A percentile compares a stretch with the other conserved stretches of the same genome.
phyloP scores from a whole-genome alignment of 2,329 filamentous ascomycete species.

The Ascochyta lentis region DNA sequence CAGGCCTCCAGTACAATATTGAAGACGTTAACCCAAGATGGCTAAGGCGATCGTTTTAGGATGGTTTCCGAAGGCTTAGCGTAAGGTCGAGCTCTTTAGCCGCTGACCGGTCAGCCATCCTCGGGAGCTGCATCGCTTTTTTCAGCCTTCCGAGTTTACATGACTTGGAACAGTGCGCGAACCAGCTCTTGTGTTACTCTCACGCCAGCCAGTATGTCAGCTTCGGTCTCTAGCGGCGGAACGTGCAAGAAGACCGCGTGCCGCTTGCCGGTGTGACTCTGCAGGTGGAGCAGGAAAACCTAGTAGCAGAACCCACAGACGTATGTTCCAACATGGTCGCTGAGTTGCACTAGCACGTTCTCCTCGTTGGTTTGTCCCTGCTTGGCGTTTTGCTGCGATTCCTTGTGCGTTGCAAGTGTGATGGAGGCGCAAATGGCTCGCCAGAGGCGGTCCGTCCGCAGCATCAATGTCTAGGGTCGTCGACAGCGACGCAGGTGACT shows the following conservation, averaged over 20 bases:
- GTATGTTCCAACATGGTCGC: conserved; percentile 52
- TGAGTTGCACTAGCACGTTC: conserved; percentile 43
- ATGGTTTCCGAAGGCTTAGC: conserved; percentile 9
- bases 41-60: conserved; percentile 5
- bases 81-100: conserved; percentile 8
- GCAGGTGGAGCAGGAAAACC: conserved; percentile 42
- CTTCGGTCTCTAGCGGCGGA: conserved; percentile 45
- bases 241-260: conserved; percentile 53
- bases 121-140: conserved; percentile 6
- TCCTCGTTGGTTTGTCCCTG: conserved; percentile 13
- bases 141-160: conserved; percentile 7
- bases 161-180: conserved; percentile 11
- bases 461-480: conserved; percentile 32
- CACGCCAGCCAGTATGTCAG: conserved; percentile 41
- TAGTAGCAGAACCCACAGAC: conserved; percentile 57
- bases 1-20: conserved; percentile 19
- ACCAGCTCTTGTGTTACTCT: conserved; percentile 33
- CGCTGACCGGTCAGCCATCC: conserved; percentile 17
- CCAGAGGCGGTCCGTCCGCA: conserved; percentile 23
- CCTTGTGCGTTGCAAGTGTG: neutral
- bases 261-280: conserved; percentile 24
- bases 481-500: conserved; percentile 31
- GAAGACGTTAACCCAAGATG: conserved; percentile 1
- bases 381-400: conserved; percentile 4
- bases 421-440: conserved; percentile 18